Evolutionary conservation across 2,329 filamentous ascomycete species (phyloP).

Genomic region (Xylariaceae sp.): DNA sequence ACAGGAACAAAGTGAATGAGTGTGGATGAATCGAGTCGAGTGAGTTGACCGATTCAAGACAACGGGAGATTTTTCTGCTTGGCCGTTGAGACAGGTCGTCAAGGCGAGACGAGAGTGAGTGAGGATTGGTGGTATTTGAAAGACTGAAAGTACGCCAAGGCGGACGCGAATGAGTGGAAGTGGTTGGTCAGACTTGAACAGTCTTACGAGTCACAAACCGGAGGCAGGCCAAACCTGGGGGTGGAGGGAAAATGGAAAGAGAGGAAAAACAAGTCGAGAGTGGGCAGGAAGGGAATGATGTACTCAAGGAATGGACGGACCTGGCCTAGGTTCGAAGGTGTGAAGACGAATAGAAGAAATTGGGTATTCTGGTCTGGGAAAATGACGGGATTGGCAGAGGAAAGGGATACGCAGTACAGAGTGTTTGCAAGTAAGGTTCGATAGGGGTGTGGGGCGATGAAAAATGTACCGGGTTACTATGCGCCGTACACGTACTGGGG

Average conservation of each 20-base stretch:
- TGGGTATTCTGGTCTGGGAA: slow-evolving; percentile 14
- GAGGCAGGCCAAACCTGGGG: slow-evolving; percentile 26
- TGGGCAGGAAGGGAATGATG: slow-evolving; percentile 24
- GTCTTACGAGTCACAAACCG: slow-evolving; percentile 33
- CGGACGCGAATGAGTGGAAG: slow-evolving; percentile 33
- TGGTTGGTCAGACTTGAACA: slow-evolving; percentile 29
- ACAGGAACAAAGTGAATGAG: slow-evolving; percentile 28
- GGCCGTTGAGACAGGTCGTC: slow-evolving; percentile 20
- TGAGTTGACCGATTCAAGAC: slow-evolving; percentile 28
- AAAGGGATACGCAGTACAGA: not conserved
- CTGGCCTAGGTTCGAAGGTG: slow-evolving; percentile 5
- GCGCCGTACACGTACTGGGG: not conserved
- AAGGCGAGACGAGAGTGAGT: slow-evolving; percentile 18
- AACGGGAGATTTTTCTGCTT: slow-evolving; percentile 11
- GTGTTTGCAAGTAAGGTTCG: not conserved
- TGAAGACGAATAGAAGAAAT: slow-evolving; percentile 13
- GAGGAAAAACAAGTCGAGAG: slow-evolving; percentile 14
- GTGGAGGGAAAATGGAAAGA: slow-evolving; percentile 18
- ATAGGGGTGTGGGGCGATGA: not conserved
- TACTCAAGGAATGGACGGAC: slow-evolving; percentile 24
- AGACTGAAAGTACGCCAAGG: slow-evolving; percentile 36
- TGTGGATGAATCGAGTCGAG: slow-evolving; percentile 28
- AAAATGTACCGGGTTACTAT: not conserved
- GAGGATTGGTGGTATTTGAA: slow-evolving; percentile 29
- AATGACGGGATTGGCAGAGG: not conserved